Percentiles rank a stretch among this genome's conserved stretches.
These are phyloP conservation scores for Pouteria glomerata DNA, from an alignment of 148 eudicot species.

Conservation along the genomic window DNA sequence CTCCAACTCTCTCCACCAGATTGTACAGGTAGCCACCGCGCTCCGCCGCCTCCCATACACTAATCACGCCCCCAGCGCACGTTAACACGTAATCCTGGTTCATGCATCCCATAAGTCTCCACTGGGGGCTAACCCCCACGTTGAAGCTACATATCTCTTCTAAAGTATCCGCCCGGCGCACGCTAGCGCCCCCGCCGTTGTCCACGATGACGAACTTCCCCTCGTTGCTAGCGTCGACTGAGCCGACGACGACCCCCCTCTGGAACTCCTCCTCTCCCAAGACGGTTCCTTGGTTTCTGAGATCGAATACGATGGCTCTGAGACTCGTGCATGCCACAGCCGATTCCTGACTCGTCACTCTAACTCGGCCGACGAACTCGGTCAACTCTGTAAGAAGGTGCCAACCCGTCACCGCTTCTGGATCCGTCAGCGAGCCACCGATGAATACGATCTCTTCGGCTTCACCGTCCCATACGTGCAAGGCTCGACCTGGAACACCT, in stretches of 20 bases:
- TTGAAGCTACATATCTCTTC: conserved; percentile 49
- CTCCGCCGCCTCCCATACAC: conserved; percentile 58
- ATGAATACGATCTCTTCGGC: conserved; percentile 61
- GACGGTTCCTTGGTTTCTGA: conserved; percentile 34
- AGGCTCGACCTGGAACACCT: conserved; percentile 82
- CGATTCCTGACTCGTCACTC: conserved; percentile 36
- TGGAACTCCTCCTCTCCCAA: conserved; percentile 31
- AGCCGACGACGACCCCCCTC: conserved; percentile 50
- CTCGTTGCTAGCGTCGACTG: conserved; percentile 30
- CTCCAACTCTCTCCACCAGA: conserved; percentile 55
- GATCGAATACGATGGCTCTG: conserved; percentile 40
- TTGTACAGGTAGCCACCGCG: conserved; percentile 55
- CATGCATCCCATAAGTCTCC: conserved; percentile 55
- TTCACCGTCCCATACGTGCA: conserved; percentile 65
- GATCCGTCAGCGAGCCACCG: conserved; percentile 66
- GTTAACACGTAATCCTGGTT: conserved; percentile 53
- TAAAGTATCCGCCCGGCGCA: conserved; percentile 35
- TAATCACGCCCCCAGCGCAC: conserved; percentile 43
- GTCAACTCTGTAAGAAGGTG: conserved; percentile 57
- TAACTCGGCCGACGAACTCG: conserved; percentile 56
- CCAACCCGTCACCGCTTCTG: conserved; percentile 86
- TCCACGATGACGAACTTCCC: conserved; percentile 32
- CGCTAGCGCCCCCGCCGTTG: conserved; percentile 45
- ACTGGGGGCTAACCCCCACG: conserved; percentile 29
- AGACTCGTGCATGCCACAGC: conserved; percentile 64